Percentiles rank a stretch among this genome's conserved stretches.
Conservation (phyloP, 2,329 filamentous ascomycete genomes). For the Penicillium concentricum region DNA sequence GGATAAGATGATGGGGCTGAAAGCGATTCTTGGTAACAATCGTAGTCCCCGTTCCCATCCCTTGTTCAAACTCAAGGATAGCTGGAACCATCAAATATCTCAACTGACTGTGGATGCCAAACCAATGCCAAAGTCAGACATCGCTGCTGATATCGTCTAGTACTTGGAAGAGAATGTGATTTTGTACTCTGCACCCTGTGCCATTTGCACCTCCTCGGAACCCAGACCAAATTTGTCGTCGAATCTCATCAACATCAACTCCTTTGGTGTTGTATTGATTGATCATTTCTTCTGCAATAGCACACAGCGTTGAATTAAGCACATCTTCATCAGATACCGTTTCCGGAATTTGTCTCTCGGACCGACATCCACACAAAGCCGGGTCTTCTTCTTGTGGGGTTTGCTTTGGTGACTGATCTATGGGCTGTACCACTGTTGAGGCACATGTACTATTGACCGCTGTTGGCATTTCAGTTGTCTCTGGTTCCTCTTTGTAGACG, state of each 20-base stretch:
- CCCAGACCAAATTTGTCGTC: slow-evolving; percentile 33
- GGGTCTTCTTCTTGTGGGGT: slow-evolving; percentile 1
- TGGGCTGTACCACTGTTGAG: background rate
- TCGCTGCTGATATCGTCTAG: slow-evolving; percentile 39
- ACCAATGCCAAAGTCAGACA: slow-evolving; percentile 15
- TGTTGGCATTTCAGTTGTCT: background rate
- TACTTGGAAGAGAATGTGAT: slow-evolving; percentile 44
- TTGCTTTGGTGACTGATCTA: background rate
- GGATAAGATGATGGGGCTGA: background rate
- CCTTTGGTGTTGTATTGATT: slow-evolving; percentile 39
- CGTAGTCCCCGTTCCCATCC: background rate
- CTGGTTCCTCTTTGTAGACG: background rate
- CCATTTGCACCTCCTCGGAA: slow-evolving; percentile 31
- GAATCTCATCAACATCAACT: slow-evolving; percentile 37
- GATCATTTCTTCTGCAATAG: slow-evolving; percentile 40
- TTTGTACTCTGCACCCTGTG: slow-evolving; percentile 40
- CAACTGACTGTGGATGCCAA: too few species aligned
- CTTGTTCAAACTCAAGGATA: too few species aligned
- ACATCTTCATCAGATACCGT: slow-evolving; percentile 24
- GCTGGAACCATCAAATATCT: background rate
- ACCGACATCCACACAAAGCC: slow-evolving; percentile 25
- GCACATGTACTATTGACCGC: background rate
- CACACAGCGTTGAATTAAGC: slow-evolving; percentile 38
- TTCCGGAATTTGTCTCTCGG: slow-evolving; percentile 11
- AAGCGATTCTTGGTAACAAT: background rate